Evolutionary conservation across 192 early-diverging fungal genomes (phyloP).

Genomic region (Coemansia furcata): DNA sequence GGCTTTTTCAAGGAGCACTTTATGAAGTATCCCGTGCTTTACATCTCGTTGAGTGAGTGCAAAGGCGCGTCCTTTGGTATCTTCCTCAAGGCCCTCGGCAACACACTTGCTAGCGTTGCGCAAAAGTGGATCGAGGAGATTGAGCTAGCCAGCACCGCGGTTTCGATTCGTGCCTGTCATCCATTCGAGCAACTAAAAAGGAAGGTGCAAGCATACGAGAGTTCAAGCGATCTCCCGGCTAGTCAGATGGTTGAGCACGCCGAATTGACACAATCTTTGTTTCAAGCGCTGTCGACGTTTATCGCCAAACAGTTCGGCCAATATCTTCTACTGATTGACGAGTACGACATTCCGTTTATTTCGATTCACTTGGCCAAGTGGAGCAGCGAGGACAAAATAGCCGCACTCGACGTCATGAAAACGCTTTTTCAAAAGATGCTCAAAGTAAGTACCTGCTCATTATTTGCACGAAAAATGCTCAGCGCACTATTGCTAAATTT

Average conservation of each 20-base stretch:
- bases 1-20: conserved; percentile 39
- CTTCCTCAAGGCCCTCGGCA: conserved; percentile 14
- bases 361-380: conserved; percentile 23
- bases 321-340: conserved; percentile 42
- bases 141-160: background rate
- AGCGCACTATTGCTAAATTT: no score
- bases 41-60: conserved; percentile 26
- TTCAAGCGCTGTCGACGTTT: conserved; percentile 15
- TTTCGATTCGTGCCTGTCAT: background rate
- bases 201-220: background rate
- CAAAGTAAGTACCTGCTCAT: conserved; percentile 17
- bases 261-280: background rate
- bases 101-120: background rate
- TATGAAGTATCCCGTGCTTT: conserved; percentile 41
- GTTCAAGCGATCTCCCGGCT: no score
- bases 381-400: conserved; percentile 13
- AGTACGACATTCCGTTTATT: conserved; percentile 49
- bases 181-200: background rate
- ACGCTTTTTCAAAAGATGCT: conserved; percentile 31
- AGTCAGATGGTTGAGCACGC: background rate
- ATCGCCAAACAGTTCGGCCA: conserved; percentile 11
- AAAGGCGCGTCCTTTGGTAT: conserved; percentile 5
- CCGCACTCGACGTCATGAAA: conserved; percentile 18
- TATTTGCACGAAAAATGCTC: background rate
- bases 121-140: background rate